Evolutionary conservation across 2,329 filamentous ascomycete species (phyloP).

Genomic region (Cladobotryum mycophilum): DNA sequence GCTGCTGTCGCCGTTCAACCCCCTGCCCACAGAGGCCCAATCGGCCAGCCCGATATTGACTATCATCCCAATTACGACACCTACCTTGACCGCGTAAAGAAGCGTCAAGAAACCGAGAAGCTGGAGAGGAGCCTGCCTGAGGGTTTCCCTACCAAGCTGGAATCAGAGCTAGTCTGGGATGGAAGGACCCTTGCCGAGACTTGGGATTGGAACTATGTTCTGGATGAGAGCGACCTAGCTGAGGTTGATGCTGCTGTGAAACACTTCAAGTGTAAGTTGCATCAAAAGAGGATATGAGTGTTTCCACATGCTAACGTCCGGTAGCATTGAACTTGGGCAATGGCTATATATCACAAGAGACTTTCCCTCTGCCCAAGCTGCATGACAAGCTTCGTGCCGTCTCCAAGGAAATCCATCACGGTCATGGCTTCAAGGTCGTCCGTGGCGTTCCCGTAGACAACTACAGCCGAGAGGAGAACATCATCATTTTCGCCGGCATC

Average conservation of each 20-base stretch:
- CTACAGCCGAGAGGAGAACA: conserved; percentile 49
- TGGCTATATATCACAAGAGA: conserved; percentile 36
- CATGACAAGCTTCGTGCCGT: conserved; percentile 43
- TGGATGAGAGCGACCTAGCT: conserved; percentile 39
- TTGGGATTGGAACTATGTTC: conserved; percentile 48
- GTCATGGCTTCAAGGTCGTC: conserved; percentile 56
- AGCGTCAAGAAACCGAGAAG: conserved; percentile 35
- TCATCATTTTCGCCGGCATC: conserved; percentile 55
- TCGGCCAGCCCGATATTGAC: conserved; percentile 51
- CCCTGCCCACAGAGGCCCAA: conserved; percentile 21
- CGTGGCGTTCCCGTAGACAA: conserved; percentile 49
- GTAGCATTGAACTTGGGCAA: conserved; percentile 31
- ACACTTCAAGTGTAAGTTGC: conserved; percentile 34
- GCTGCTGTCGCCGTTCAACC: conserved; percentile 35
- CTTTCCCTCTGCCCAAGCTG: conserved; percentile 50
- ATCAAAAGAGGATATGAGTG: not conserved
- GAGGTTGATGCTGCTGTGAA: conserved; percentile 41
- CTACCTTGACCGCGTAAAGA: conserved; percentile 44
- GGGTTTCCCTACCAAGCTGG: conserved; percentile 44
- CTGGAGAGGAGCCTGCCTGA: conserved; percentile 37
- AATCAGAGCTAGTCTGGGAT: conserved; percentile 52
- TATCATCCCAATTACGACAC: conserved; percentile 50
- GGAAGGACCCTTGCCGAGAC: conserved; percentile 39
- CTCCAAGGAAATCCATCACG: conserved; percentile 49
- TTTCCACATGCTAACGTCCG: conserved; percentile 2